Conservation (phyloP, 1,284 basidiomycete genomes). For the Ganoderma sp. region DNA sequence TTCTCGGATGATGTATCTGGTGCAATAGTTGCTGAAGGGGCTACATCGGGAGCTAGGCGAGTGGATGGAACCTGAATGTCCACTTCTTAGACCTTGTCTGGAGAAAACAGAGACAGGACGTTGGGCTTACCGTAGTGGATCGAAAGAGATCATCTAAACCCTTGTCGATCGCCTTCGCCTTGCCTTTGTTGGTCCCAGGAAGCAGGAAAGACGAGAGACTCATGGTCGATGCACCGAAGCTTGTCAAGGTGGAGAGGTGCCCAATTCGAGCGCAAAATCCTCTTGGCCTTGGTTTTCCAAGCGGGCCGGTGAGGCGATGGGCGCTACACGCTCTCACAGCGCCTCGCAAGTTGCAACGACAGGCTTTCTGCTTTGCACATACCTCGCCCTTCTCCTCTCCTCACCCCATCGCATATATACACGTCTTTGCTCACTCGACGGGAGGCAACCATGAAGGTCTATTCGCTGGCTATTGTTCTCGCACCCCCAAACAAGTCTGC, state of each 20-base stretch:
- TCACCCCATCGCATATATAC: neutral
- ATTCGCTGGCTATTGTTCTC: constrained; percentile 65
- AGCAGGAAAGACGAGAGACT: constrained; percentile 45
- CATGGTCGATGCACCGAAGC: constrained; percentile 28
- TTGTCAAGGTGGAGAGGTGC: neutral
- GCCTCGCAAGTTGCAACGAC: neutral
- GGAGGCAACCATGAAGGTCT: constrained; percentile 67
- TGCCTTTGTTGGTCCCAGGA: constrained; percentile 30
- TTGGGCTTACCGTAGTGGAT: constrained; percentile 26
- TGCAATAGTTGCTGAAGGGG: neutral
- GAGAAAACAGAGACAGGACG: neutral
- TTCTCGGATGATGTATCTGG: constrained; percentile 26
- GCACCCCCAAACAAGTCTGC: constrained; percentile 62
- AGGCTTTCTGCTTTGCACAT: neutral
- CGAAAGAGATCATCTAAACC: constrained; percentile 44
- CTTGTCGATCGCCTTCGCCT: constrained; percentile 40
- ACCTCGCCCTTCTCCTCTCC: neutral
- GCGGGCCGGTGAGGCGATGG: neutral
- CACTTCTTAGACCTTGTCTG: neutral
- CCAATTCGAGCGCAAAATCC: constrained; percentile 4
- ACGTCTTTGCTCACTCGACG: neutral
- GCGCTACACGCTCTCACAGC: neutral
- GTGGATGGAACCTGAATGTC: constrained; percentile 13
- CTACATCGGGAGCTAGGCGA: neutral
- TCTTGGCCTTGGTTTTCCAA: neutral